Conservation (phyloP, 2,329 filamentous ascomycete genomes). For the Zymoseptoria passerinii region DNA sequence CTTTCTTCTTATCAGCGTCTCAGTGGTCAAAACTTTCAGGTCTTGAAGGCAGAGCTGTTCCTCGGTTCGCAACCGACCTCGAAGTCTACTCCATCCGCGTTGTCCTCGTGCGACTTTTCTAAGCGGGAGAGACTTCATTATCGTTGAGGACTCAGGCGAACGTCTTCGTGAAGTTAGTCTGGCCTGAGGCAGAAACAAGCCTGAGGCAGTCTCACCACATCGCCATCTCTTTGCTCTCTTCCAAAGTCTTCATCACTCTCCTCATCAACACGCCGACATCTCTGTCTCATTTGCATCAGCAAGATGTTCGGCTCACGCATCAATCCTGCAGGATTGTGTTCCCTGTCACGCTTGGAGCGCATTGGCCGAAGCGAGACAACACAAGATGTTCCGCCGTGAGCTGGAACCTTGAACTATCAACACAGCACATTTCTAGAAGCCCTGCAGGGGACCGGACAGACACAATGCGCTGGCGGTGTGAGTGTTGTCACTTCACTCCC, state of each 20-base stretch:
- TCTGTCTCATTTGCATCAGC: not conserved
- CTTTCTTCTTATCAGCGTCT: no score
- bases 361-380: not conserved
- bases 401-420: not conserved
- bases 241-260: not conserved
- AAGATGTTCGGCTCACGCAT: not conserved
- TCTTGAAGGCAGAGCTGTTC: no score
- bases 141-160: no score
- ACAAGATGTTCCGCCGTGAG: not conserved
- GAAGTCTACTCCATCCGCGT: no score
- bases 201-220: not conserved
- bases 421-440: not conserved
- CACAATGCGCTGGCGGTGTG: not conserved
- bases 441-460: not conserved
- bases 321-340: not conserved
- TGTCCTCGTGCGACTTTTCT: no score
- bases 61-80: no score
- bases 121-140: no score
- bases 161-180: no score
- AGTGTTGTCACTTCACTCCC: no score
- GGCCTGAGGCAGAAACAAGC: not conserved
- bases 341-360: not conserved
- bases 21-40: no score
- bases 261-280: not conserved
- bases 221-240: not conserved